Conservation (phyloP, 73 alveolate species). For the Paramecium sexaurelia region DNA sequence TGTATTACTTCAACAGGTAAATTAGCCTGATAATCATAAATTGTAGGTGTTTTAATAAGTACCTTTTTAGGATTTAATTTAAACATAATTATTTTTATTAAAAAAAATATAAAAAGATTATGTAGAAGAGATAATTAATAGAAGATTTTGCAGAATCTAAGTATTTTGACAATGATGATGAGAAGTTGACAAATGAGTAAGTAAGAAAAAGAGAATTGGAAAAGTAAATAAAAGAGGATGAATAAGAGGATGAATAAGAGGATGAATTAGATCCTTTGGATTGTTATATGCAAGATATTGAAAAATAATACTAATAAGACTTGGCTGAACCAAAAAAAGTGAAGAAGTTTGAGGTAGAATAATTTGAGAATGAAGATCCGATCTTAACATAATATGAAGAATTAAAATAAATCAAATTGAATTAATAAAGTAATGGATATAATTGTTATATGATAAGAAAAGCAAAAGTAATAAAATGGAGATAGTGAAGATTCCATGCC, state of each 20-base stretch:
- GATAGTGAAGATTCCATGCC: conserved; percentile 37
- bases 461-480: background rate
- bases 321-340: conserved; percentile 12
- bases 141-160: conserved; percentile 62
- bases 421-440: background rate
- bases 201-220: background rate
- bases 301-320: conserved; percentile 53
- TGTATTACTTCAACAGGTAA: conserved; percentile 21
- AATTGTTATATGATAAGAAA: background rate
- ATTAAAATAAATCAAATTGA: conserved; percentile 23
- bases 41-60: background rate
- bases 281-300: conserved; percentile 48
- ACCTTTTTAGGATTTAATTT: conserved; percentile 55
- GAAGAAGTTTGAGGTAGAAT: conserved; percentile 47
- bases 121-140: background rate
- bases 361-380: conserved; percentile 67
- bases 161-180: conserved; percentile 65
- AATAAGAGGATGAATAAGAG: background rate
- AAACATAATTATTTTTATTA: conserved; percentile 17
- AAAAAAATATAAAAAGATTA: background rate
- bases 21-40: conserved; percentile 34
- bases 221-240: background rate
- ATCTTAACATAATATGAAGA: conserved; percentile 46
- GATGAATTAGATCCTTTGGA: conserved; percentile 65
- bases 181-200: background rate